Base-by-base conservation (phyloP, 78 protist species). In the Planoprotostelium fungivorum region DNA sequence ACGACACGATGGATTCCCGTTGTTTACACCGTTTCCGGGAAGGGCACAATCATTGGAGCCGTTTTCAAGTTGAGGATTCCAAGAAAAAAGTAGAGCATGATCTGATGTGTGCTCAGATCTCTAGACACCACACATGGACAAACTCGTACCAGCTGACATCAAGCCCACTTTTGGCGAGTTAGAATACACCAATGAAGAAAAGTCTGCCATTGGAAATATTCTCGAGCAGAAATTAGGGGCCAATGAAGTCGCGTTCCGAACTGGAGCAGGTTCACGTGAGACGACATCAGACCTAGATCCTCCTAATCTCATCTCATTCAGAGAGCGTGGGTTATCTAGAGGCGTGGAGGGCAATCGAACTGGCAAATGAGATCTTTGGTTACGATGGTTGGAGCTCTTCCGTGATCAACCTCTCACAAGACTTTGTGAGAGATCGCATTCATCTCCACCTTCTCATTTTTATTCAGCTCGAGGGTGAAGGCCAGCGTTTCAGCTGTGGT, bases 301-400 rank as follows among this genome's bases (percentile, higher is more conserved):
- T 25, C 16, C 73, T 51, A 16, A 51, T 51, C 73, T 51, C n/a
- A n/a, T 51, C 73, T 51, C 31, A 25, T 51, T 16, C 73, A 51
- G 73, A 51, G 73, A 25, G 34, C 1, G 28, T 95, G 34, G 31
- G 89, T 0, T 96, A 96, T 88, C 28, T 96, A 29, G 95, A 93
- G 38, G 1, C 90, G 0, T 95, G 96, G 96, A 93, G 88, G 28
- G 94, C 84, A 28, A 95, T 96, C 35, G 95, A 96, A 88, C 28
- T 91, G 0, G 96, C 97, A 34, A 95, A 96, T 34, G 63, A 38
- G 37, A 86, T 89, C 63, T 95, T 96, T 51, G 96, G 96, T 39
- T 96, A 91, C 38, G 90, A 93, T 89, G 97, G 97, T 36, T 96
- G 97, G 97, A 85, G 91, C 38, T 89, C 90, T 37, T 16, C 83